Conservation (phyloP, 176 grass and related monocot species). For the Leersia perrieri region DNA sequence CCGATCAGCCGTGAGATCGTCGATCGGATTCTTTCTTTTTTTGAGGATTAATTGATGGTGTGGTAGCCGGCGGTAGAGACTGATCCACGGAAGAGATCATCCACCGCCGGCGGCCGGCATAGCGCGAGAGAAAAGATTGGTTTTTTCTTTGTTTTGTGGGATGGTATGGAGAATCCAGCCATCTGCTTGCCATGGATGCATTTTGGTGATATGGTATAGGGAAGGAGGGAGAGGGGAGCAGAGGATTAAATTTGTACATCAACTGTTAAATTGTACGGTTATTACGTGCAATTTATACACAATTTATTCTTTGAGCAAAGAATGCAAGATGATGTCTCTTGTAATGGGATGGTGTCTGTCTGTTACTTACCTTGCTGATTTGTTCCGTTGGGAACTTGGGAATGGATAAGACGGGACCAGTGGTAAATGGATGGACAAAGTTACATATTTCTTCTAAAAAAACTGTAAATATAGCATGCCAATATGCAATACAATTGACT, state of each 20-base stretch:
- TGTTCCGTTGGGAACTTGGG: no score
- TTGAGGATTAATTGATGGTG: not conserved
- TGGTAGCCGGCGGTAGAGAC: constrained; percentile 30
- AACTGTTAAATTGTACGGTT: constrained; percentile 8
- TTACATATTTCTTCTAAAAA: no score
- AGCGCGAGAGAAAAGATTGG: not conserved
- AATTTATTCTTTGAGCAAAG: not conserved
- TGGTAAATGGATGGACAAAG: no score
- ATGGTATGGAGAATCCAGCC: constrained; percentile 50
- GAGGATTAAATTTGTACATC: constrained; percentile 15
- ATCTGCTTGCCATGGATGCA: not conserved
- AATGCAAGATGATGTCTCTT: not conserved
- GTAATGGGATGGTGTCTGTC: no score
- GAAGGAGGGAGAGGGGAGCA: not conserved
- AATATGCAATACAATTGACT: no score
- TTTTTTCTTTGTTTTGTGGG: not conserved
- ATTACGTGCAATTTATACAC: not conserved
- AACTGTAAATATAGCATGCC: no score
- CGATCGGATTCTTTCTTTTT: constrained; percentile 5
- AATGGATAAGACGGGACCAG: no score
- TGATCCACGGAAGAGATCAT: constrained; percentile 52
- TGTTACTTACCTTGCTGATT: no score
- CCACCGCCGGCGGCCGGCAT: constrained; percentile 24
- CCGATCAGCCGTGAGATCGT: not conserved
- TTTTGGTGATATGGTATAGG: not conserved